Conservation (phyloP, 2,329 filamentous ascomycete species). For the Pestalotiopsis fici region DNA sequence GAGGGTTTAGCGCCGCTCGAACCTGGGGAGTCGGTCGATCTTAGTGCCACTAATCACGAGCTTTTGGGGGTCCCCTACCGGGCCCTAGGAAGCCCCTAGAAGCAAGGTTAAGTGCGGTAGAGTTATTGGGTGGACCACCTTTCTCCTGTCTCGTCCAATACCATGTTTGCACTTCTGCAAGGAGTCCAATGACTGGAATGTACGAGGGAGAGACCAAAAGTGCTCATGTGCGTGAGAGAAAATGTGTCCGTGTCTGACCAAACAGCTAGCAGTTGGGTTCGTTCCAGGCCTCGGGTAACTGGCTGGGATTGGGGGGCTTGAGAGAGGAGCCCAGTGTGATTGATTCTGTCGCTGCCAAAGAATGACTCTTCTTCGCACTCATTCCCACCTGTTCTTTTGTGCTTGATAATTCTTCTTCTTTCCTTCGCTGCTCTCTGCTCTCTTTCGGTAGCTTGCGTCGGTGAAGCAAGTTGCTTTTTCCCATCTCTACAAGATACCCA, state of each 20-base stretch:
- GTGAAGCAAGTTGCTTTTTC: not conserved
- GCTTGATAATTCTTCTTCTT: not conserved
- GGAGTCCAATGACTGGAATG: not conserved
- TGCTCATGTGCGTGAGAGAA: not conserved
- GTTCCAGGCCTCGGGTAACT: not conserved
- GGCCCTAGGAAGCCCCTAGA: not conserved
- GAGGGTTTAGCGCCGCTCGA: not conserved
- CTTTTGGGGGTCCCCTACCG: not conserved
- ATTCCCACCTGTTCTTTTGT: not conserved
- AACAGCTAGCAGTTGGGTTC: not conserved
- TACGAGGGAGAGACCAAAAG: not conserved
- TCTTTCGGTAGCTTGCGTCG: not conserved
- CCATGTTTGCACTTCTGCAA: not conserved
- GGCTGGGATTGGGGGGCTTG: no score
- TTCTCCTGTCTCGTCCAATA: not conserved
- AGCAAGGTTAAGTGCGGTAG: constrained; percentile 6
- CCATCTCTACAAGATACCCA: not conserved
- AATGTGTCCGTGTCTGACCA: not conserved
- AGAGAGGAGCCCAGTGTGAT: no score
- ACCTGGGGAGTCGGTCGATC: not conserved
- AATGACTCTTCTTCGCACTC: not conserved
- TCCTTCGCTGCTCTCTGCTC: not conserved
- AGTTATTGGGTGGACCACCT: not conserved
- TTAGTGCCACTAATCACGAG: constrained; percentile 4
- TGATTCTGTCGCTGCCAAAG: not conserved